Conservation (phyloP, 345 rosid genomes). For the Brassica incana region DNA sequence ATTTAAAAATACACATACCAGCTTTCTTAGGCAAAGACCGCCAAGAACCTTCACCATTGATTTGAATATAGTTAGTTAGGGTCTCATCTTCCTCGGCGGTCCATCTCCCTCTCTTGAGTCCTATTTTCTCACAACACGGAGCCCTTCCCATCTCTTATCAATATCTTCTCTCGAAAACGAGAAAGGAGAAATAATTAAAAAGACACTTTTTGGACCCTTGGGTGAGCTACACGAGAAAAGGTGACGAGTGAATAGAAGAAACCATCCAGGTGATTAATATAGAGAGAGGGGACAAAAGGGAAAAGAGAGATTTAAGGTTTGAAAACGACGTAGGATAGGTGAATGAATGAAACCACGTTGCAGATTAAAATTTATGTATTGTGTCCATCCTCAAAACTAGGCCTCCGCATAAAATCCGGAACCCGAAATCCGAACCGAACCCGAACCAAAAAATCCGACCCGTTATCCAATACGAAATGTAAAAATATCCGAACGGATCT, state of each 20-base stretch:
- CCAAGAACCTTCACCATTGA: slow-evolving; percentile 88
- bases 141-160: slow-evolving; percentile 66
- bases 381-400: slow-evolving; percentile 11
- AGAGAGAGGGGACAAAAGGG: slow-evolving; percentile 35
- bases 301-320: slow-evolving; percentile 11
- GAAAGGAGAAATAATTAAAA: background rate
- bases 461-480: no score
- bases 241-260: slow-evolving; percentile 17
- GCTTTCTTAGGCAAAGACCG: slow-evolving; percentile 85
- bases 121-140: slow-evolving; percentile 87
- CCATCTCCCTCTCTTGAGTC: slow-evolving; percentile 87
- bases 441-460: no score
- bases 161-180: slow-evolving; percentile 28
- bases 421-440: no score
- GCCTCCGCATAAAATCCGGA: no score
- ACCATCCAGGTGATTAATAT: slow-evolving; percentile 33
- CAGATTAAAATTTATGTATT: slow-evolving; percentile 21
- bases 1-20: slow-evolving; percentile 41
- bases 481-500: no score
- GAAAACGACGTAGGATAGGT: slow-evolving; percentile 34
- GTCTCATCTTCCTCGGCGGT: slow-evolving; percentile 77
- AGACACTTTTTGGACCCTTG: slow-evolving; percentile 30
- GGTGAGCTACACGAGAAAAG: slow-evolving; percentile 17
- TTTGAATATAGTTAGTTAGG: slow-evolving; percentile 59
- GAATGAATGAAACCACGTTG: slow-evolving; percentile 35